These are phyloP conservation scores for Naumovozyma castellii DNA, from an alignment of 805 yeast species.

Conservation along the genomic window DNA sequence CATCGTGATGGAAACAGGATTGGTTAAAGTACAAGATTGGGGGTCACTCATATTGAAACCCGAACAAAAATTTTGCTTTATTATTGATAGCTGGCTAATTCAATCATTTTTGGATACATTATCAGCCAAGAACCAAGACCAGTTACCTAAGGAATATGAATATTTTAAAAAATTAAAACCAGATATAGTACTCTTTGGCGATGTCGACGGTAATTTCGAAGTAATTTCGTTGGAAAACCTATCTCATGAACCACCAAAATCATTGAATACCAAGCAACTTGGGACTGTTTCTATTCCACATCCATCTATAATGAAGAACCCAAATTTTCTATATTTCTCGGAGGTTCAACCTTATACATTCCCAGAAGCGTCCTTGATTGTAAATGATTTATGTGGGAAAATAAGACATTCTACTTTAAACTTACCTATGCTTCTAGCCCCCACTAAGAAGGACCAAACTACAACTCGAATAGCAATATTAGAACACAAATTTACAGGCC, in stretches of 20 bases:
- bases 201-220: slow-evolving; percentile 34
- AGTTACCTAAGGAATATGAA: slow-evolving; percentile 10
- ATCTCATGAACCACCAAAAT: slow-evolving; percentile 46
- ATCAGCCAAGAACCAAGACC: background rate
- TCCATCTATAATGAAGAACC: slow-evolving; percentile 25
- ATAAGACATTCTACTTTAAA: slow-evolving; percentile 29
- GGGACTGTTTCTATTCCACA: slow-evolving; percentile 16
- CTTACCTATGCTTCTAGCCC: slow-evolving; percentile 16
- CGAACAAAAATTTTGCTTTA: slow-evolving; percentile 28
- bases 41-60: slow-evolving; percentile 34
- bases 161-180: slow-evolving; percentile 27
- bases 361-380: slow-evolving; percentile 32
- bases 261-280: slow-evolving; percentile 36
- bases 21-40: slow-evolving; percentile 44
- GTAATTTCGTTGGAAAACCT: slow-evolving; percentile 44
- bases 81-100: slow-evolving; percentile 35
- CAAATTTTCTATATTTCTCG: slow-evolving; percentile 30
- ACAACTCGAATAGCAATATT: slow-evolving; percentile 22
- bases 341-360: slow-evolving; percentile 25
- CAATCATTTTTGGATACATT: slow-evolving; percentile 14
- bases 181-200: slow-evolving; percentile 36
- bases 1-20: slow-evolving; percentile 49
- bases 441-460: slow-evolving; percentile 3
- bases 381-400: slow-evolving; percentile 38
- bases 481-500: slow-evolving; percentile 69